A percentile compares a stretch with the other conserved stretches of the same genome.
Evolutionary conservation across 306 rosid genomes (phyloP).

Genomic region (Gastrolobium bilobum): DNA sequence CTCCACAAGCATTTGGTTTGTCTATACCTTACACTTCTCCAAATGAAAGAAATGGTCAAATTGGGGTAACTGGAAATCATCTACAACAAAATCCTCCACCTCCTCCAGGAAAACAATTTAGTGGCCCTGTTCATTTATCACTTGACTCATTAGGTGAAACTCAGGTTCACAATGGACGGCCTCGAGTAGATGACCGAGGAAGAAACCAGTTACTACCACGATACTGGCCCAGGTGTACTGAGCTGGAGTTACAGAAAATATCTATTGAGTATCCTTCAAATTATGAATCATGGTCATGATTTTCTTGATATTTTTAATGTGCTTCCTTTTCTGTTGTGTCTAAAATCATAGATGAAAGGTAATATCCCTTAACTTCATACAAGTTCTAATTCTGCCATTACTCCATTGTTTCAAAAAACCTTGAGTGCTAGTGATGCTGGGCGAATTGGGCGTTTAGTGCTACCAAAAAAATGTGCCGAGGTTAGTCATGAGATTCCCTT

Average conservation of each 20-base stretch:
- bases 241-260: constrained; percentile 84
- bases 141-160: constrained; percentile 76
- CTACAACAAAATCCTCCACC: constrained; percentile 67
- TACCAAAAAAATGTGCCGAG: constrained; percentile 93
- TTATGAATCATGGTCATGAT: constrained; percentile 40
- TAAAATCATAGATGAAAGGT: constrained; percentile 39
- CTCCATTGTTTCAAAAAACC: constrained; percentile 87
- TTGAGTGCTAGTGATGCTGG: constrained; percentile 92
- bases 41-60: constrained; percentile 78
- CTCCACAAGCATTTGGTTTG: constrained; percentile 78
- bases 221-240: constrained; percentile 86
- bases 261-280: constrained; percentile 89
- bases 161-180: constrained; percentile 71
- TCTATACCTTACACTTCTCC: constrained; percentile 69
- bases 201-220: constrained; percentile 76
- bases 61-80: constrained; percentile 73
- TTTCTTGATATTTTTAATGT: constrained; percentile 43
- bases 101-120: constrained; percentile 68
- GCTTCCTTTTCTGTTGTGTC: constrained; percentile 28
- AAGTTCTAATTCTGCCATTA: constrained; percentile 75
- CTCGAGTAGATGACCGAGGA: constrained; percentile 71
- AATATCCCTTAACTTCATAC: constrained; percentile 56
- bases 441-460: constrained; percentile 80
- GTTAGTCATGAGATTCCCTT: constrained; percentile 56
- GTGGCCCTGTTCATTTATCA: constrained; percentile 63